Percentiles rank a stretch among this genome's conserved stretches.
Conservation (phyloP, 345 rosid genomes). For the Populus alba region DNA sequence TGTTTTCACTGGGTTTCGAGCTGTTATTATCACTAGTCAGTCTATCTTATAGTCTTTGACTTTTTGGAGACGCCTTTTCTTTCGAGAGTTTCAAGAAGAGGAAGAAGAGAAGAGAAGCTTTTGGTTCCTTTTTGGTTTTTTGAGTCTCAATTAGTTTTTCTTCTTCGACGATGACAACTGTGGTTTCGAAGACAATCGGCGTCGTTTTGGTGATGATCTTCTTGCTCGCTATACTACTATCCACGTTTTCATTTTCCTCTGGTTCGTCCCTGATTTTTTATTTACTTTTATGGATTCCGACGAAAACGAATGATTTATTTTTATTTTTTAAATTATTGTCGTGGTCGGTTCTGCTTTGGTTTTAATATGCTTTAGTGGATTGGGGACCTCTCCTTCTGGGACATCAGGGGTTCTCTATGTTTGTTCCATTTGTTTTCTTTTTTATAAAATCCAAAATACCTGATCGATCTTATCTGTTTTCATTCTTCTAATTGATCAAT, state of each 20-base stretch:
- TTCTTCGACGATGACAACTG: slow-evolving; percentile 25
- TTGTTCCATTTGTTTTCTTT: slow-evolving; percentile 6
- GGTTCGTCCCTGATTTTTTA: slow-evolving; percentile 16
- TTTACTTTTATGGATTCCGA: not conserved
- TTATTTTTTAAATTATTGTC: not conserved
- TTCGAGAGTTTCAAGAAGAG: not conserved
- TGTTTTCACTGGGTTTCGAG: not conserved
- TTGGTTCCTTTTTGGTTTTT: not conserved
- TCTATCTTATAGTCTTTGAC: not conserved
- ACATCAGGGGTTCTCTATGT: slow-evolving; percentile 10
- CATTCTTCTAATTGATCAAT: not conserved
- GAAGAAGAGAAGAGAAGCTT: not conserved
- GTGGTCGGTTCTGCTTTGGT: not conserved
- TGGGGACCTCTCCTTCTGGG: slow-evolving; percentile 19
- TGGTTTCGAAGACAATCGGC: slow-evolving; percentile 6
- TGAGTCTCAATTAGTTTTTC: not conserved
- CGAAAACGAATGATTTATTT: not conserved
- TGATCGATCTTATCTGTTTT: not conserved
- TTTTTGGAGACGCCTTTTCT: not conserved
- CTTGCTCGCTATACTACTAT: slow-evolving; percentile 14
- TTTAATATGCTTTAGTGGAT: not conserved
- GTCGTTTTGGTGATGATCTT: slow-evolving; percentile 15
- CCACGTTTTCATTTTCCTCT: slow-evolving; percentile 8
- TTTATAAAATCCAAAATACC: not conserved
- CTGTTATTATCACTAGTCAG: not conserved